Evolutionary conservation across 805 yeast species (phyloP).

Genomic region (Ogataea methylovora): DNA sequence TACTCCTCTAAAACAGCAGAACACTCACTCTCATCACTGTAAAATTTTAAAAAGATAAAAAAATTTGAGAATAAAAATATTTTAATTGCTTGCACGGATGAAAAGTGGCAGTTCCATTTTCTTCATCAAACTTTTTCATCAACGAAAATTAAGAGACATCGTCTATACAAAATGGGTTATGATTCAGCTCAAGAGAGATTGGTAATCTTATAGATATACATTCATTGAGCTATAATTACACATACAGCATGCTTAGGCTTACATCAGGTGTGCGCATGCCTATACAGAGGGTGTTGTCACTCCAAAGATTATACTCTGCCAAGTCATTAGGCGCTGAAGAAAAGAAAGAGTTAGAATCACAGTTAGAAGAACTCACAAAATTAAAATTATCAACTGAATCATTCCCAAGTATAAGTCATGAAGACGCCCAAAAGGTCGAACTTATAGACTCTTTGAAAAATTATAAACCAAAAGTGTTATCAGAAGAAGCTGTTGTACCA

Average conservation of each 20-base stretch:
- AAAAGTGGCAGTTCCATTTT: neutral
- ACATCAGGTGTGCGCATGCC: too few species aligned
- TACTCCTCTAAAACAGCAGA: neutral
- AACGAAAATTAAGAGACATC: too few species aligned
- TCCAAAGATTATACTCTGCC: too few species aligned
- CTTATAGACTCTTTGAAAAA: constrained; percentile 18
- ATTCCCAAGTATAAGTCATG: constrained; percentile 8
- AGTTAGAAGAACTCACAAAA: constrained; percentile 20
- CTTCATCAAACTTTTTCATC: neutral
- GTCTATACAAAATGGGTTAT: too few species aligned
- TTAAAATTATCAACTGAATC: constrained; percentile 11
- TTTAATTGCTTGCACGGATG: neutral
- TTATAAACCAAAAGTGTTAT: constrained; percentile 30
- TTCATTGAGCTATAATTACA: too few species aligned
- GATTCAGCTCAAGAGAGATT: too few species aligned
- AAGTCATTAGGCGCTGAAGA: too few species aligned
- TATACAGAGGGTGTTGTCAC: too few species aligned
- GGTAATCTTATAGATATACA: too few species aligned
- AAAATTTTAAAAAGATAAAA: neutral
- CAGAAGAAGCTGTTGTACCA: constrained; percentile 25
- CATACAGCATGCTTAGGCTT: too few species aligned
- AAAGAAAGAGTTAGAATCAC: constrained; percentile 12
- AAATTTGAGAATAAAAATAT: neutral
- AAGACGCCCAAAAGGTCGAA: constrained; percentile 13
- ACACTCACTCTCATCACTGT: neutral